Conservation (phyloP, 495 filamentous ascomycete genomes). For the Cladorrhinum samala region DNA sequence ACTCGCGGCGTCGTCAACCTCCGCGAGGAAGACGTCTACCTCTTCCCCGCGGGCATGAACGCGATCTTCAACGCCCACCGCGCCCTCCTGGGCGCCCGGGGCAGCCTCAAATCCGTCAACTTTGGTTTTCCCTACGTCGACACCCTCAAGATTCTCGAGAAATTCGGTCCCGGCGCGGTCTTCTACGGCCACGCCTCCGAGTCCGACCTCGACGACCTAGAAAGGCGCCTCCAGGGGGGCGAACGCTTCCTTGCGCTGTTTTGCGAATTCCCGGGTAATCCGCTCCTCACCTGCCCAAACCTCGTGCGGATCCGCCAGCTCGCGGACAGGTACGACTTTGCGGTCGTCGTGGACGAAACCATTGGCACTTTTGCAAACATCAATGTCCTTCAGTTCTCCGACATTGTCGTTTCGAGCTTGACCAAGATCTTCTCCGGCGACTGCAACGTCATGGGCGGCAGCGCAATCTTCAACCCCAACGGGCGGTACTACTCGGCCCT, state of each 20-base stretch:
- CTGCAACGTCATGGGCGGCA: constrained; percentile 96
- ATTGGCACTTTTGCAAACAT: constrained; percentile 95
- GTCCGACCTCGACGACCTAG: constrained; percentile 81
- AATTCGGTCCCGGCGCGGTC: constrained; percentile 84
- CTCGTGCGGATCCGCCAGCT: constrained; percentile 70
- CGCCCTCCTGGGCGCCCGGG: constrained; percentile 55
- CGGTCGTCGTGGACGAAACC: constrained; percentile 89
- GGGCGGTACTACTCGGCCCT: constrained; percentile 61
- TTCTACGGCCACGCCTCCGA: constrained; percentile 85
- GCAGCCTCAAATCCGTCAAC: constrained; percentile 59
- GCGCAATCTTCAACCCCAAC: constrained; percentile 78
- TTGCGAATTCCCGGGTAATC: constrained; percentile 93
- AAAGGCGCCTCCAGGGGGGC: constrained; percentile 60
- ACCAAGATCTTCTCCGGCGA: constrained; percentile 97
- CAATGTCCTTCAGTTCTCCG: constrained; percentile 80
- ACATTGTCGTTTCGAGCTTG: constrained; percentile 87
- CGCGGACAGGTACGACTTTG: constrained; percentile 82
- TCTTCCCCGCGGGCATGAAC: constrained; percentile 89
- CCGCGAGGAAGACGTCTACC: constrained; percentile 80
- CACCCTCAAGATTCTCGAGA: constrained; percentile 88
- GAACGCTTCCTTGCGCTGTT: constrained; percentile 81
- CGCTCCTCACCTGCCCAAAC: constrained; percentile 78
- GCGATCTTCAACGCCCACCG: constrained; percentile 87
- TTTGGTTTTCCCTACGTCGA: constrained; percentile 93
- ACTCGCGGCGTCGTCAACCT: constrained; percentile 60